These are phyloP conservation scores for Aspergillus pseudoterreus DNA, from an alignment of 2,329 filamentous ascomycete species.

Conservation along the genomic window DNA sequence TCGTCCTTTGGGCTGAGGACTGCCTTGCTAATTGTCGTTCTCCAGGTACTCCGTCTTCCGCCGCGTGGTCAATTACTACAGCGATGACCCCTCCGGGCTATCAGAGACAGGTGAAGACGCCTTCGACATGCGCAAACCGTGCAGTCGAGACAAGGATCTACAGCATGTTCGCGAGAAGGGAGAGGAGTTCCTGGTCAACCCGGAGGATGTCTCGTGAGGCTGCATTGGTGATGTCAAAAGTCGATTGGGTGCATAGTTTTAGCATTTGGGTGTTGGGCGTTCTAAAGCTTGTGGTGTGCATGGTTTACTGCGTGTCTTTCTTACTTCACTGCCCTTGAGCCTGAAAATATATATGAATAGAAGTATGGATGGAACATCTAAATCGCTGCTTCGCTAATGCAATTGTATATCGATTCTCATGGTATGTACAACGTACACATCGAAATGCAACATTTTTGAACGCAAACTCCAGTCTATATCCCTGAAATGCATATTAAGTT, in stretches of 20 bases:
- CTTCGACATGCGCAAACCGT: constrained; percentile 93
- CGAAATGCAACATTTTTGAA: constrained; percentile 1
- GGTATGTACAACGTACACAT: background rate
- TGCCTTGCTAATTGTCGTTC: background rate
- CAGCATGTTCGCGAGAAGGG: constrained; percentile 79
- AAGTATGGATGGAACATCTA: background rate
- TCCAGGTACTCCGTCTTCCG: constrained; percentile 74
- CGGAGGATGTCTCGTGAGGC: constrained; percentile 69
- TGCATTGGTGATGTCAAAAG: background rate
- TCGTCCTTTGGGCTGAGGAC: background rate
- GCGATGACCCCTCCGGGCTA: constrained; percentile 69
- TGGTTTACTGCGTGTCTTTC: background rate
- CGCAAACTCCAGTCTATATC: background rate
- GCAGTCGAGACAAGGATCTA: constrained; percentile 71
- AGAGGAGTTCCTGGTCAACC: constrained; percentile 70
- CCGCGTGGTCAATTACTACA: constrained; percentile 87
- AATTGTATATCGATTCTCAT: background rate
- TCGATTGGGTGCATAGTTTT: background rate
- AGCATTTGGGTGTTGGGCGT: background rate
- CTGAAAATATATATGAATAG: background rate
- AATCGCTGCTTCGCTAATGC: no score
- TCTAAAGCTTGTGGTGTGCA: background rate
- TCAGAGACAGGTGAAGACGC: constrained; percentile 69
- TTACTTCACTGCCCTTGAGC: background rate
- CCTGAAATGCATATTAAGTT: background rate